Conservation (phyloP, 202 grass and related monocot genomes). For the Zizania palustris region DNA sequence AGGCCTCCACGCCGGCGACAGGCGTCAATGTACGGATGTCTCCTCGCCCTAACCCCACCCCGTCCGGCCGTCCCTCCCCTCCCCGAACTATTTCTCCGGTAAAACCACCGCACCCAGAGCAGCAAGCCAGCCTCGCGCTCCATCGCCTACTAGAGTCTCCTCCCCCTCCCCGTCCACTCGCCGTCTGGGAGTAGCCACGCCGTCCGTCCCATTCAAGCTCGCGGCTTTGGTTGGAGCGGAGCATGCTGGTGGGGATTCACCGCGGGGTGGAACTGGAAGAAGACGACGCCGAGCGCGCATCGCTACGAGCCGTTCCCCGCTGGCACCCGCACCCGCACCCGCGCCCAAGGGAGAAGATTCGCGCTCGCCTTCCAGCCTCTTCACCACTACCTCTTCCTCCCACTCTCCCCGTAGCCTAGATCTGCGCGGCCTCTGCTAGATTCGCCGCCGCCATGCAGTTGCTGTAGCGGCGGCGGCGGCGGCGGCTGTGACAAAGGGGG, state of each 20-base stretch:
- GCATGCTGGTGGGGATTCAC: constrained; percentile 49
- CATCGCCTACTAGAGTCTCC: neutral
- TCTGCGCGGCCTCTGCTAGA: constrained; percentile 47
- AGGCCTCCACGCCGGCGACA: constrained; percentile 62
- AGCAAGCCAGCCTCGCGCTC: constrained; percentile 44
- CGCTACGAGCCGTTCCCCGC: constrained; percentile 56
- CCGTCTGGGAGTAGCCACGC: neutral
- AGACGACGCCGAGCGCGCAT: neutral
- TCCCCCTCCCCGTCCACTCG: neutral
- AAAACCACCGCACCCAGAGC: constrained; percentile 55
- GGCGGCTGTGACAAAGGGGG: neutral
- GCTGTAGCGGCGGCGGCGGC: neutral
- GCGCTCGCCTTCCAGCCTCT: constrained; percentile 22
- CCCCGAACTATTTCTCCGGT: constrained; percentile 41
- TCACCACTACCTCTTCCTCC: neutral
- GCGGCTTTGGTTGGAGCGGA: neutral
- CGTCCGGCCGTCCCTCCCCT: neutral
- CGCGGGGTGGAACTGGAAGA: neutral
- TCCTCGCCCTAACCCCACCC: constrained; percentile 30
- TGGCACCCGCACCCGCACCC: constrained; percentile 46
- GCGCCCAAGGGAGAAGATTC: constrained; percentile 46
- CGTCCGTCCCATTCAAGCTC: neutral
- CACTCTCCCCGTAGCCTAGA: constrained; percentile 31
- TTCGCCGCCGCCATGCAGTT: constrained; percentile 44
- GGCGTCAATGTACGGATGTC: constrained; percentile 78